Evolutionary conservation across 371 early-diverging fungal genomes (phyloP).

Genomic region (Aphelidium insulamus): DNA sequence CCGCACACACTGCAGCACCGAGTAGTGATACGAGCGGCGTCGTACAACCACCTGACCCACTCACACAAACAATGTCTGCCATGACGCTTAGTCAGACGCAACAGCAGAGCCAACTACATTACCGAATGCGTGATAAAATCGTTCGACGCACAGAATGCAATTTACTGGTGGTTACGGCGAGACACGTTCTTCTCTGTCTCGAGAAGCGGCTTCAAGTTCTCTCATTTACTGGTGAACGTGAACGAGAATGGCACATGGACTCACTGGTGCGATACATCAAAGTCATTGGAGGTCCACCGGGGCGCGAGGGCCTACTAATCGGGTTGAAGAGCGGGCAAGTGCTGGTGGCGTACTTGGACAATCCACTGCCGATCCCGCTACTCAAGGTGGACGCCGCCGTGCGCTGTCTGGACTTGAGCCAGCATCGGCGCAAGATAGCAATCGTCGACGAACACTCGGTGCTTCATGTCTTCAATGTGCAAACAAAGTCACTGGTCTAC

Average conservation of each 20-base stretch:
- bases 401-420: conserved; percentile 19
- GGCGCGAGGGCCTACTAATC: conserved; percentile 21
- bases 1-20: neutral
- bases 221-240: conserved; percentile 18
- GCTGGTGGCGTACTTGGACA: conserved; percentile 18
- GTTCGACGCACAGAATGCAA: conserved; percentile 21
- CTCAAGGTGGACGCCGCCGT: conserved; percentile 12
- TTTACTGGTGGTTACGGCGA: conserved; percentile 21
- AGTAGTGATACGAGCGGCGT: neutral
- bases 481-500: conserved; percentile 17
- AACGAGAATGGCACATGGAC: conserved; percentile 23
- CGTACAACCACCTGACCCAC: neutral
- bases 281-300: conserved; percentile 20
- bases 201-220: conserved; percentile 18
- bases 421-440: conserved; percentile 14
- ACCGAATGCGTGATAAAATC: conserved; percentile 22
- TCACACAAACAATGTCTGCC: neutral
- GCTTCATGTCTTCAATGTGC: conserved; percentile 15
- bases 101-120: conserved; percentile 20
- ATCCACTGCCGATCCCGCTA: conserved; percentile 20
- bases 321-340: conserved; percentile 24
- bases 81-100: neutral
- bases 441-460: conserved; percentile 23
- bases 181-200: conserved; percentile 19
- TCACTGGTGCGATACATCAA: conserved; percentile 22